Conservation (phyloP, 2,329 filamentous ascomycete species). For the Pseudogymnoascus sp. region DNA sequence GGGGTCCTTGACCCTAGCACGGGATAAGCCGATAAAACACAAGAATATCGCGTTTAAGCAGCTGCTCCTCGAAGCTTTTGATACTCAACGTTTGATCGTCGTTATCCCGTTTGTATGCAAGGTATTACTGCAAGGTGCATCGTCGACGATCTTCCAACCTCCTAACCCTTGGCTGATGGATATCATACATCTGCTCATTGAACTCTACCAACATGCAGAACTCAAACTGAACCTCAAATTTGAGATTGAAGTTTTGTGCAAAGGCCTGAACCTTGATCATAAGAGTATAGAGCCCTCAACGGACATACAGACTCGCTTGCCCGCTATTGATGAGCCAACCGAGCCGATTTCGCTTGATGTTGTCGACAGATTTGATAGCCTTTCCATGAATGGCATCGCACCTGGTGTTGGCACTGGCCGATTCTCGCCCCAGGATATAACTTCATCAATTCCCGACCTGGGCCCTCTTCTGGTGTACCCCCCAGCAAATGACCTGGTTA, state of each 20-base stretch:
- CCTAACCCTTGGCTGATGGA: constrained; percentile 99
- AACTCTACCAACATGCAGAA: constrained; percentile 87
- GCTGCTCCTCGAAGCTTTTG: constrained; percentile 83
- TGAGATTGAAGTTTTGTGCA: constrained; percentile 95
- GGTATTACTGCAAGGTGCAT: constrained; percentile 74
- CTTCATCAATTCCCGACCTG: constrained; percentile 76
- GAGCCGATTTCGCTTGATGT: constrained; percentile 52
- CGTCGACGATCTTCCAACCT: constrained; percentile 82
- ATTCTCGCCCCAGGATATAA: constrained; percentile 69
- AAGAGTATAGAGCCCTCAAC: constrained; percentile 83
- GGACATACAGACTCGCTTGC: constrained; percentile 70
- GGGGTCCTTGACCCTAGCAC: constrained; percentile 82
- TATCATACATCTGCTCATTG: constrained; percentile 81
- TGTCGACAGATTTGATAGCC: constrained; percentile 74
- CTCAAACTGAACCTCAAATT: constrained; percentile 96
- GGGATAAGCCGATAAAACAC: constrained; percentile 91
- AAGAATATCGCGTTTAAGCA: constrained; percentile 97
- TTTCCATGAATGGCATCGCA: constrained; percentile 68
- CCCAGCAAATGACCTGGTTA: constrained; percentile 70
- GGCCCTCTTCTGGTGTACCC: constrained; percentile 73
- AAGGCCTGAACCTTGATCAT: constrained; percentile 83
- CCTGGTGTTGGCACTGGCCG: constrained; percentile 57
- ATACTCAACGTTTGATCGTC: constrained; percentile 82
- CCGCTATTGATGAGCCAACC: constrained; percentile 53
- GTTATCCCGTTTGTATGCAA: constrained; percentile 98